These are phyloP conservation scores for Sarocladiaceae sp. DNA, from an alignment of 2,329 filamentous ascomycete genomes.

Conservation along the genomic window DNA sequence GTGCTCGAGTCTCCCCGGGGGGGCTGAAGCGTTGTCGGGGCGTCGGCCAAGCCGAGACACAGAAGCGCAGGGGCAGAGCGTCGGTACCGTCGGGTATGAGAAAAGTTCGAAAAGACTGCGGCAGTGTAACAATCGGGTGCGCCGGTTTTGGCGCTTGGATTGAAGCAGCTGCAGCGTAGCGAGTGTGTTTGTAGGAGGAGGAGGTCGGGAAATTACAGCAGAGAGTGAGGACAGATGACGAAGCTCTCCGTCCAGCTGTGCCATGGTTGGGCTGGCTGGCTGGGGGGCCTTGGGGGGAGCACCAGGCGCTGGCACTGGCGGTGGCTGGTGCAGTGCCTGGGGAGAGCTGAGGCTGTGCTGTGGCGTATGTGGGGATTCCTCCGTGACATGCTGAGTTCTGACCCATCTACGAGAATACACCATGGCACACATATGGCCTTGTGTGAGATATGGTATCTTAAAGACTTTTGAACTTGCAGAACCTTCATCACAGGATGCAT, in stretches of 20 bases:
- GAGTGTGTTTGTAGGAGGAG: conserved; percentile 1
- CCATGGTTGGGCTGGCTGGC: conserved; percentile 7
- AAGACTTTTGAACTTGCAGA: neutral
- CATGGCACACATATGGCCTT: no score
- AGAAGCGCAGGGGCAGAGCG: no score
- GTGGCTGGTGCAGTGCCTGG: conserved; percentile 5
- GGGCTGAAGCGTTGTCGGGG: no score
- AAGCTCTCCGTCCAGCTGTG: conserved; percentile 10
- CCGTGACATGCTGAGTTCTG: no score
- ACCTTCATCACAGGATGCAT: no score
- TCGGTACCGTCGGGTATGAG: no score
- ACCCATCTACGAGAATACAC: no score
- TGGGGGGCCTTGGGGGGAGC: neutral
- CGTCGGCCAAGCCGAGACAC: no score
- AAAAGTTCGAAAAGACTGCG: neutral
- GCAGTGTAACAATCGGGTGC: conserved; percentile 3
- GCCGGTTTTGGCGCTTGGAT: neutral
- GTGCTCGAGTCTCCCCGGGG: neutral
- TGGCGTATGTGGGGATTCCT: conserved; percentile 1
- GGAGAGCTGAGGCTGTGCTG: conserved; percentile 7
- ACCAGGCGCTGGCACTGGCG: neutral
- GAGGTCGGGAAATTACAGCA: neutral
- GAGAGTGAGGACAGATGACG: conserved; percentile 12
- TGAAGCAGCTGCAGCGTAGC: neutral
- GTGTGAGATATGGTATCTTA: no score